phyloP scores from a whole-genome alignment of 768 basidiomycete genomes.

The Tylopilus subfusipes region DNA sequence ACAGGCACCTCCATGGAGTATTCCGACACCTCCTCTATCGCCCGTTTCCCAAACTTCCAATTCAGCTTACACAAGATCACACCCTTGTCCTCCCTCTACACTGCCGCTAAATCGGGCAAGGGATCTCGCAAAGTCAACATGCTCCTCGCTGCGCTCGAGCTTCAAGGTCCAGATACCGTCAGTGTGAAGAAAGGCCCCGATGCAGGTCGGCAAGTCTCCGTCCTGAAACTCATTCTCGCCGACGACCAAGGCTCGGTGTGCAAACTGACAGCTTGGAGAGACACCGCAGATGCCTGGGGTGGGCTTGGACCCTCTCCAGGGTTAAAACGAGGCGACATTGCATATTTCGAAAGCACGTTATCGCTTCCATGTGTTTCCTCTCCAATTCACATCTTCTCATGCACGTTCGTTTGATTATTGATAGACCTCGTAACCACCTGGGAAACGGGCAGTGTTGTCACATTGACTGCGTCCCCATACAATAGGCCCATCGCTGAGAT shows the following conservation, averaged over 20 bases:
- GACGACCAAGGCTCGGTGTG: conserved; percentile 67
- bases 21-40: conserved; percentile 70
- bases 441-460: conserved; percentile 42
- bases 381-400: conserved; percentile 15
- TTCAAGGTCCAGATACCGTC: conserved; percentile 72
- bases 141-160: conserved; percentile 66
- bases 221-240: conserved; percentile 69
- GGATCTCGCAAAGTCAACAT: conserved; percentile 51
- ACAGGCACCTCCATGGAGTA: conserved; percentile 46
- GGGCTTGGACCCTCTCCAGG: conserved; percentile 38
- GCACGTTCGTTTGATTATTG: conserved; percentile 10
- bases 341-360: conserved; percentile 63
- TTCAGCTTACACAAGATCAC: conserved; percentile 64
- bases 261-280: conserved; percentile 77
- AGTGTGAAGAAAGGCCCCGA: conserved; percentile 65
- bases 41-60: conserved; percentile 68
- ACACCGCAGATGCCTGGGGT: conserved; percentile 72
- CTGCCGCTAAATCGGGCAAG: conserved; percentile 27
- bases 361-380: conserved; percentile 6
- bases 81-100: conserved; percentile 42
- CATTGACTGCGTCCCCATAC: conserved; percentile 66
- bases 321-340: conserved; percentile 67
- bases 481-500: conserved; percentile 60
- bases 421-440: conserved; percentile 53
- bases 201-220: conserved; percentile 63